These are phyloP conservation scores for Rhododendron molle DNA, from an alignment of 148 eudicot species.

Conservation along the genomic window DNA sequence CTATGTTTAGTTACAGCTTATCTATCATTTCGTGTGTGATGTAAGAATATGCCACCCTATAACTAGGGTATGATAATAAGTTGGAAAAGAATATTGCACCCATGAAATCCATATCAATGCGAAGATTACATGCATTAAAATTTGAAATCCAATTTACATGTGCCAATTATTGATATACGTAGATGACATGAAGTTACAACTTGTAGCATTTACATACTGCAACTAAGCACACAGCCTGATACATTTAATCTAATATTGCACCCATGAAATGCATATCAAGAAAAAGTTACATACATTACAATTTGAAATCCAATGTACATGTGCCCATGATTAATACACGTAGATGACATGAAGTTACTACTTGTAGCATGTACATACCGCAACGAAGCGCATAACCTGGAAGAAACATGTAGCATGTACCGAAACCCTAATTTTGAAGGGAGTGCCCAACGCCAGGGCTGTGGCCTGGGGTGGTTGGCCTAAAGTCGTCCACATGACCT, in stretches of 20 bases:
- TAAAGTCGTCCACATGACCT: slow-evolving; percentile 28
- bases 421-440: slow-evolving; percentile 26
- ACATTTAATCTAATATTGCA: not conserved
- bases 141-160: not conserved
- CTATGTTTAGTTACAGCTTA: not conserved
- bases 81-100: not conserved
- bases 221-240: not conserved
- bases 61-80: not conserved
- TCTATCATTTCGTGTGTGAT: not conserved
- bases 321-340: not conserved
- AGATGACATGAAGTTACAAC: not conserved
- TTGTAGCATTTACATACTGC: not conserved
- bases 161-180: not conserved
- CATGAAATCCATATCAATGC: not conserved
- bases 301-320: not conserved
- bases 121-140: not conserved
- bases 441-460: slow-evolving; percentile 61
- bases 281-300: not conserved
- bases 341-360: not conserved
- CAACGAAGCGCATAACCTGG: not conserved
- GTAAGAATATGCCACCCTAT: not conserved
- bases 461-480: slow-evolving; percentile 46
- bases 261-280: not conserved
- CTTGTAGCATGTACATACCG: not conserved
- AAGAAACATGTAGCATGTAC: not conserved